Evolutionary conservation across 495 filamentous ascomycete species (phyloP), one percentile per base, ranked within the genome.

Genomic region (Pyrenula aspistea): DNA sequence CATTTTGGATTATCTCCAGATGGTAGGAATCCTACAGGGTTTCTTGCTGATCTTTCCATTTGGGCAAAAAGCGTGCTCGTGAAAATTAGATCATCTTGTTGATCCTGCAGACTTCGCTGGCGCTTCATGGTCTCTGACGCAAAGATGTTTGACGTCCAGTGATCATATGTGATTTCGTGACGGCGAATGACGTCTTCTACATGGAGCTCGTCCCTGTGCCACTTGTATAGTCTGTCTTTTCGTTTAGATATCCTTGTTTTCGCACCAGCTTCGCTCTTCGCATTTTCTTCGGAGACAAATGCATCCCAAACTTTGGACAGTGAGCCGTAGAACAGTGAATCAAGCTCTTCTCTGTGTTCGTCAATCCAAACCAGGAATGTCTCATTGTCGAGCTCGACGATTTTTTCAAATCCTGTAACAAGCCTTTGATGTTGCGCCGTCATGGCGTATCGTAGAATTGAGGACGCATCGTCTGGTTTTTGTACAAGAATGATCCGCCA

Each of bases 101-200:
- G 84, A 63, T 98, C 93, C 68, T 98, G 93, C 42, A 87, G 66
- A 21, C 84, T 81, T 59, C 92, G 74, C 63, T 96, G 92, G 55
- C 91, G 86, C 65, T 94, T 96, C 61, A 91, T 78, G 57, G 92
- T 86, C 67, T 98, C 93, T 0, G 91, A 88, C 57, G 86, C 82
- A 66, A 91, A 91, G 48, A 97, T 94, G 60, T 95, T 96, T 56
- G 89, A 87, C 71, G 89, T 85, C 94, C 92, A 97, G 55, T 91
- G 84, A 53, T 83, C 84, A 55, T 90, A 87, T 1, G 88, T 84
- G 58, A 84, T 84, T 61, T 95, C 88, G 63, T 96, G 90, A 12
- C 83, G 83, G 54, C 84, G 79, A 53, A 86, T 77, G 47, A 85
- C 73, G 57, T 87, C 85, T 51, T 95, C 88, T 21, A 76, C 75